Conservation (phyloP, 1,284 basidiomycete genomes). For the Ustilago nuda region DNA sequence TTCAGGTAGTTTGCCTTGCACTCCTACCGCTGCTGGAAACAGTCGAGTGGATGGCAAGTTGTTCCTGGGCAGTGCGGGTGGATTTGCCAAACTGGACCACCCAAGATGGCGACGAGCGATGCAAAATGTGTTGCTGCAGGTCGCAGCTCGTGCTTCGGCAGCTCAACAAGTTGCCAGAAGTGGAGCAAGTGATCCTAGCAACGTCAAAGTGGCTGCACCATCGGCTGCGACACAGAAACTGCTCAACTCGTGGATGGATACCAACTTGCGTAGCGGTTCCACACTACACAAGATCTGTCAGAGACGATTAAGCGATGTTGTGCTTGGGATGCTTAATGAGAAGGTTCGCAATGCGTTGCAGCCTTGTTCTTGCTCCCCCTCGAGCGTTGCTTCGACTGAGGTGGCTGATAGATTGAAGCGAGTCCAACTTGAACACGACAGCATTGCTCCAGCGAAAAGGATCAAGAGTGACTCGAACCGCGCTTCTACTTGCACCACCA, state of each 20-base stretch:
- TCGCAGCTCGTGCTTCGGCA: constrained; percentile 74
- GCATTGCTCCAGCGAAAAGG: constrained; percentile 15
- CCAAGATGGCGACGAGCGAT: constrained; percentile 73
- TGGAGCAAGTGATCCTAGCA: constrained; percentile 14
- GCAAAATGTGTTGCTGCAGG: constrained; percentile 76
- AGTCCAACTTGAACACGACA: constrained; percentile 5
- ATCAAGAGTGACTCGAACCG: constrained; percentile 5
- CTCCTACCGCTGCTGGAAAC: constrained; percentile 4
- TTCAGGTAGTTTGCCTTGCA: constrained; percentile 14
- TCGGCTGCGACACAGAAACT: constrained; percentile 47
- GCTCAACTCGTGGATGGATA: constrained; percentile 60
- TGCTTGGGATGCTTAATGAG: constrained; percentile 48
- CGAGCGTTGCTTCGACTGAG: not conserved
- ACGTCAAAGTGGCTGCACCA: constrained; percentile 31
- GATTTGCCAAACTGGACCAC: constrained; percentile 70
- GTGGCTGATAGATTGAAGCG: not conserved
- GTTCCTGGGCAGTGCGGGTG: constrained; percentile 42
- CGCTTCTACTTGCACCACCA: not conserved
- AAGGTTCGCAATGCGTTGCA: constrained; percentile 26
- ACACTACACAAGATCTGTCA: constrained; percentile 59
- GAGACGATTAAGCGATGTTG: constrained; percentile 45
- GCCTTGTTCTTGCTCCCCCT: not conserved
- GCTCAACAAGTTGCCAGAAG: constrained; percentile 47
- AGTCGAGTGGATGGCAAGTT: constrained; percentile 20
- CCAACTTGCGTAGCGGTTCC: constrained; percentile 48